These are phyloP conservation scores for Fabrea salina DNA, from an alignment of 169 alveolate species.

Conservation along the genomic window DNA sequence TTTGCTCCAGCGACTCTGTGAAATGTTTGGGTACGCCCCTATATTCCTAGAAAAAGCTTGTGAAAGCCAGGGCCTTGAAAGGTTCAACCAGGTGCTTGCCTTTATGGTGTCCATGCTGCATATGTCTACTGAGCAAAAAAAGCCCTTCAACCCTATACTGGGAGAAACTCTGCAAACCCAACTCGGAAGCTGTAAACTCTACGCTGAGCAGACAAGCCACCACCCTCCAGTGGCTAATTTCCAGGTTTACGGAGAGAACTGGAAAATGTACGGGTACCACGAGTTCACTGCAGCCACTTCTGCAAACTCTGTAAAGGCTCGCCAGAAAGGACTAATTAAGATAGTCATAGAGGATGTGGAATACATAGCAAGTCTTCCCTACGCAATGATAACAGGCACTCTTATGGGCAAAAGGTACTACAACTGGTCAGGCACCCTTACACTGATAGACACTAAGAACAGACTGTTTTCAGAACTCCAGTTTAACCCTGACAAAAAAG, in stretches of 20 bases:
- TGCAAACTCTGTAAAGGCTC: constrained; percentile 28
- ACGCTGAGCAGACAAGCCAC: constrained; percentile 72
- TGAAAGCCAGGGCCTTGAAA: constrained; percentile 46
- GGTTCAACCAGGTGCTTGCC: constrained; percentile 72
- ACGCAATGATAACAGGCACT: constrained; percentile 18
- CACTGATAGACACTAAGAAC: neutral
- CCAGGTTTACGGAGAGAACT: constrained; percentile 58
- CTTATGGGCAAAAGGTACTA: neutral
- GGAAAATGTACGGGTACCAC: constrained; percentile 58
- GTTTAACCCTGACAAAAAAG: constrained; percentile 21
- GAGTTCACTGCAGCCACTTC: constrained; percentile 23
- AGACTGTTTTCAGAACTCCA: neutral
- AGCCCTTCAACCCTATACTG: constrained; percentile 87
- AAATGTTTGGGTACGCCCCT: constrained; percentile 75
- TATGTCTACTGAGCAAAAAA: constrained; percentile 57
- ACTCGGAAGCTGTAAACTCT: constrained; percentile 62
- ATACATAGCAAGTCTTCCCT: neutral
- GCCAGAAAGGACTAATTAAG: constrained; percentile 6
- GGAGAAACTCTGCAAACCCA: constrained; percentile 85
- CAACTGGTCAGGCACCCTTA: constrained; percentile 19
- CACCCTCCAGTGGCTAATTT: constrained; percentile 78
- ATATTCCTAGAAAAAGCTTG: constrained; percentile 62
- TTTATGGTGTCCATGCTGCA: constrained; percentile 66
- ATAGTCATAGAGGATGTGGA: neutral
- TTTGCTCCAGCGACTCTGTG: constrained; percentile 67